Conservation (phyloP, 2,329 filamentous ascomycete genomes). For the Fusarium tuaranense region DNA sequence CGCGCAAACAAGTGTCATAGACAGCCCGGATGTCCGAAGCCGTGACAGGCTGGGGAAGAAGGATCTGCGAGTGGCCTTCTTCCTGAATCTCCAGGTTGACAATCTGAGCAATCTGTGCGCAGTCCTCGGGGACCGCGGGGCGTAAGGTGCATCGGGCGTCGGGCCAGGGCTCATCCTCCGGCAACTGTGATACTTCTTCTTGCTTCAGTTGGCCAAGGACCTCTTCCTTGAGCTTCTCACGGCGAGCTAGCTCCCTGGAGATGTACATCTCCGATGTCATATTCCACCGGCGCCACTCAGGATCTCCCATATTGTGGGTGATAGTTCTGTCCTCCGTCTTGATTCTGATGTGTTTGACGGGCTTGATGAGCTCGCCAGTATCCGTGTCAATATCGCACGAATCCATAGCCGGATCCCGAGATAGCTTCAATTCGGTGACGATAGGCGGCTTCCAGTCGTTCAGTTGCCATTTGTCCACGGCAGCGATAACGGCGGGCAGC, state of each 20-base stretch:
- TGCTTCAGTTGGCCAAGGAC: neutral
- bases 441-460: neutral
- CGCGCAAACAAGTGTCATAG: constrained; percentile 45
- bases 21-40: constrained; percentile 50
- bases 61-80: constrained; percentile 33
- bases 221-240: constrained; percentile 19
- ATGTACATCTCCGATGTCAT: constrained; percentile 46
- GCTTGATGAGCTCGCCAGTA: constrained; percentile 50
- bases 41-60: constrained; percentile 41
- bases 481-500: neutral
- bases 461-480: constrained; percentile 9
- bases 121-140: constrained; percentile 54
- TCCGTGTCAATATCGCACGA: constrained; percentile 52
- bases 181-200: constrained; percentile 5
- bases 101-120: constrained; percentile 54
- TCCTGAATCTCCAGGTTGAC: constrained; percentile 57
- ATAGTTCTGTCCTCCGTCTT: constrained; percentile 20
- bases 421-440: neutral
- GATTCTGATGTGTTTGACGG: constrained; percentile 49
- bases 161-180: constrained; percentile 41
- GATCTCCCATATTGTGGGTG: constrained; percentile 21
- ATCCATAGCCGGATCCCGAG: constrained; percentile 6
- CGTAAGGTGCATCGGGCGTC: constrained; percentile 54
- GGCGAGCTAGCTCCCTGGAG: constrained; percentile 37
- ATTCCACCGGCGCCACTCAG: constrained; percentile 45